Conservation (phyloP, 257 asterid species). For the Gynochthodes officinalis region DNA sequence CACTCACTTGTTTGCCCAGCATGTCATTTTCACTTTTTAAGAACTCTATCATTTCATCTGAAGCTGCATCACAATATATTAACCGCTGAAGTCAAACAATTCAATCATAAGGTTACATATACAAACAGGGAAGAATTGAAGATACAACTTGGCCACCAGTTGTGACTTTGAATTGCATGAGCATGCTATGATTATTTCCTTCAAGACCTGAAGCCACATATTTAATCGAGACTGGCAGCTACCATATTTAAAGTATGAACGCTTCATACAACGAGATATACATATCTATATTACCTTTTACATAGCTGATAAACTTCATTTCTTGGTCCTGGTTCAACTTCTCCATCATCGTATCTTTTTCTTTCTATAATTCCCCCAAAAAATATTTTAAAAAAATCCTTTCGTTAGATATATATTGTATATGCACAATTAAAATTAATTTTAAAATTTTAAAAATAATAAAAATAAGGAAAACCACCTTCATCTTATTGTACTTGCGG, state of each 20-base stretch:
- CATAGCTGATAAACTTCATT: constrained; percentile 56
- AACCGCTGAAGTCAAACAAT: constrained; percentile 15
- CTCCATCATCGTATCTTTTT: constrained; percentile 57
- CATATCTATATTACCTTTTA: constrained; percentile 37
- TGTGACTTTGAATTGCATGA: no score
- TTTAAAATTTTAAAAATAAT: background rate
- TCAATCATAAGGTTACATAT: background rate
- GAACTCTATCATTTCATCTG: constrained; percentile 64
- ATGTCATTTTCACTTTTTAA: constrained; percentile 59
- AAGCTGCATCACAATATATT: constrained; percentile 46
- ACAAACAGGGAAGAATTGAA: background rate
- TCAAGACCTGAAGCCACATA: no score
- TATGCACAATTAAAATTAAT: background rate
- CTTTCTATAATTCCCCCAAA: constrained; percentile 34
- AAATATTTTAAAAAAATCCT: no score
- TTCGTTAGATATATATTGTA: no score
- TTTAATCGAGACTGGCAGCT: no score
- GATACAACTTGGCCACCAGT: no score
- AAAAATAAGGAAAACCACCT: constrained; percentile 35
- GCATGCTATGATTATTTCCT: no score
- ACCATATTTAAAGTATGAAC: no score
- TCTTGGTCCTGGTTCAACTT: constrained; percentile 65
- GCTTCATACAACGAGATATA: background rate
- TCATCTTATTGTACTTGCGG: constrained; percentile 52
- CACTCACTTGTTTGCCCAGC: constrained; percentile 48